Evolutionary conservation across 768 basidiomycete species (phyloP).

Genomic region (Mycena maculata): DNA sequence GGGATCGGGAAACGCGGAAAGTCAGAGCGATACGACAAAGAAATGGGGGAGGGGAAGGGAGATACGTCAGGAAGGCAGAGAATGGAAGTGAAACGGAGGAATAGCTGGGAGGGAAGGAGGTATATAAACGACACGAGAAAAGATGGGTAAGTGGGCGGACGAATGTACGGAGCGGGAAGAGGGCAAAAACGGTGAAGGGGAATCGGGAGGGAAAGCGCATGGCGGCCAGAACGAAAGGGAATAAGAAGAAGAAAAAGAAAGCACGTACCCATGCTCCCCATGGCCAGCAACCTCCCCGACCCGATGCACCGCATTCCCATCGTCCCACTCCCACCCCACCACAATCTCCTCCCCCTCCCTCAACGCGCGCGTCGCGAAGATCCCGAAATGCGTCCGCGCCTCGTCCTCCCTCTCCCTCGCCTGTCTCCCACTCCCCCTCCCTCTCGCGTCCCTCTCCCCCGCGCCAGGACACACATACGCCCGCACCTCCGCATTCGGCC

Average conservation of each 20-base stretch:
- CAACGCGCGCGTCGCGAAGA: constrained; percentile 84
- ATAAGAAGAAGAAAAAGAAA: constrained; percentile 17
- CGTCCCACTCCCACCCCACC: constrained; percentile 97
- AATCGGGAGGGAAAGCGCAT: not conserved
- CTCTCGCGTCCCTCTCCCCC: constrained; percentile 35
- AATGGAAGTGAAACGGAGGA: not conserved
- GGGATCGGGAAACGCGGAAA: not conserved
- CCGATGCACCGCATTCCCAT: constrained; percentile 83
- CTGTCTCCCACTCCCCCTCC: constrained; percentile 29
- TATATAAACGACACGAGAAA: no score
- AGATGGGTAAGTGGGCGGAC: no score
- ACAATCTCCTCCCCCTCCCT: constrained; percentile 87
- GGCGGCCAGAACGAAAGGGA: no score
- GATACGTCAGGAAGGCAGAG: not conserved
- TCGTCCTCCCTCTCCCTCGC: constrained; percentile 29
- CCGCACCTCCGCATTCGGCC: constrained; percentile 73
- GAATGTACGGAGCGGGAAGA: no score
- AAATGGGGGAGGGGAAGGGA: not conserved
- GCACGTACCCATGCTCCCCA: constrained; percentile 61
- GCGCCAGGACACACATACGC: constrained; percentile 48
- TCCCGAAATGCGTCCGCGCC: constrained; percentile 63
- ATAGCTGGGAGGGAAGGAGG: no score
- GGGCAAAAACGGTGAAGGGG: not conserved
- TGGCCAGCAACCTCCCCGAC: constrained; percentile 63
- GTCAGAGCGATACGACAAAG: not conserved